Conservation (phyloP, 192 early-diverging fungal species). For the Rhizophagus sp. region DNA sequence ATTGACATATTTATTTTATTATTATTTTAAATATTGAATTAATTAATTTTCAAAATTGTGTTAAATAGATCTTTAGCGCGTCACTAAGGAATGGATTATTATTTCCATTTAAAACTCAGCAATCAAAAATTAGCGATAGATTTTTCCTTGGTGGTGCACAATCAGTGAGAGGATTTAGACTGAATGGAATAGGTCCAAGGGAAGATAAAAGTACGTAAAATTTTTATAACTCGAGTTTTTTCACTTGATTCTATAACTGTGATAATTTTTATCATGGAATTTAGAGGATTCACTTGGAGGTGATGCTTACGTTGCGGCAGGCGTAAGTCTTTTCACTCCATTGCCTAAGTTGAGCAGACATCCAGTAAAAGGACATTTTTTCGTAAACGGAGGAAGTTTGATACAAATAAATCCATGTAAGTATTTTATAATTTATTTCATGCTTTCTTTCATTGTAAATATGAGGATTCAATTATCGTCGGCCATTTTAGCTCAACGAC, state of each 20-base stretch:
- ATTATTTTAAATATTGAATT: neutral
- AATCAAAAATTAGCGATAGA: constrained; percentile 76
- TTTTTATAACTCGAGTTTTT: neutral
- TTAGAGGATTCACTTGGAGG: constrained; percentile 82
- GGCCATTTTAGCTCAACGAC: constrained; percentile 23
- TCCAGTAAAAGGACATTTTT: constrained; percentile 80
- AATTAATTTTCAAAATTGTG: neutral
- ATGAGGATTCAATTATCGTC: neutral
- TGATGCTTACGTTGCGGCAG: constrained; percentile 79
- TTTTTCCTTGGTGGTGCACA: constrained; percentile 88
- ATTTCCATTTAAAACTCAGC: constrained; percentile 53
- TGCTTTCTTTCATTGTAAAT: neutral
- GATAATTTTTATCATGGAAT: neutral
- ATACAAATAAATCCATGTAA: constrained; percentile 52
- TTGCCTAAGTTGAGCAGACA: constrained; percentile 67
- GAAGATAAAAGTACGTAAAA: constrained; percentile 68
- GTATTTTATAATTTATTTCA: constrained; percentile 13
- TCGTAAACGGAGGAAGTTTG: constrained; percentile 84
- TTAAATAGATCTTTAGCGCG: constrained; percentile 42
- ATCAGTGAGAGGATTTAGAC: constrained; percentile 85
- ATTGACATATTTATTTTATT: neutral
- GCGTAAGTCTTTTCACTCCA: constrained; percentile 79
- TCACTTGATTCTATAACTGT: neutral
- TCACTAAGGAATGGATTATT: constrained; percentile 63
- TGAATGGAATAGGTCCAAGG: constrained; percentile 85